Percentiles rank a stretch among this genome's conserved stretches.
These are phyloP conservation scores for Vitellaria paradoxa DNA, from an alignment of 179 eudicot species.

Conservation along the genomic window DNA sequence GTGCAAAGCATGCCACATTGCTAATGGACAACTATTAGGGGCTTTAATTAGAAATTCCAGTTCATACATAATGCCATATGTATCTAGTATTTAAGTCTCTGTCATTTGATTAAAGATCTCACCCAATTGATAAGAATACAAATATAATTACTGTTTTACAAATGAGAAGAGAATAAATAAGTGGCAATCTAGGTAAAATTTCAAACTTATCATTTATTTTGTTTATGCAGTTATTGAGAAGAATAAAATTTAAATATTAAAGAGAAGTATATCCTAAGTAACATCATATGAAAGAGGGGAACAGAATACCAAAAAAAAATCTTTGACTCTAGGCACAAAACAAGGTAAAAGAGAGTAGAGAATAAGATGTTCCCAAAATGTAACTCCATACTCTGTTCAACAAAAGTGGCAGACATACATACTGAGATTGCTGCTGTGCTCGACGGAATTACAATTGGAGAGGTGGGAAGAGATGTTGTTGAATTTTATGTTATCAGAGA, in stretches of 20 bases:
- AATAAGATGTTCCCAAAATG: background rate
- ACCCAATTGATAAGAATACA: background rate
- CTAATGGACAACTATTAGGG: background rate
- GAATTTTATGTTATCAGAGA: slow-evolving; percentile 56
- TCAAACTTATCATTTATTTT: background rate
- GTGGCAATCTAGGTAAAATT: too few relatives aligned
- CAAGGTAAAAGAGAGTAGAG: background rate
- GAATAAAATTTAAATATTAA: too few relatives aligned
- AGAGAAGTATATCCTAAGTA: background rate
- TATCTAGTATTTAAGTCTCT: too few relatives aligned
- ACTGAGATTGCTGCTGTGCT: slow-evolving; percentile 92
- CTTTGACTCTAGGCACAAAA: background rate
- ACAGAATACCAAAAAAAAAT: background rate
- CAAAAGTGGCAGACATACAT: background rate
- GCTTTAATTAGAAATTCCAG: background rate
- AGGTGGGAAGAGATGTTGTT: slow-evolving; percentile 47
- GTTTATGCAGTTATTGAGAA: too few relatives aligned
- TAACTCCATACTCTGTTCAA: background rate
- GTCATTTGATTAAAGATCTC: background rate
- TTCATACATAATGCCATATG: background rate
- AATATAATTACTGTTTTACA: background rate
- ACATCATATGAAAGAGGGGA: background rate
- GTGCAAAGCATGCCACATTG: background rate
- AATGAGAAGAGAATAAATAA: too few relatives aligned
- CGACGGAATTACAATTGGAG: slow-evolving; percentile 83